phyloP scores from a whole-genome alignment of 192 early-diverging fungal genomes.

The Rhizophagus clarus region DNA sequence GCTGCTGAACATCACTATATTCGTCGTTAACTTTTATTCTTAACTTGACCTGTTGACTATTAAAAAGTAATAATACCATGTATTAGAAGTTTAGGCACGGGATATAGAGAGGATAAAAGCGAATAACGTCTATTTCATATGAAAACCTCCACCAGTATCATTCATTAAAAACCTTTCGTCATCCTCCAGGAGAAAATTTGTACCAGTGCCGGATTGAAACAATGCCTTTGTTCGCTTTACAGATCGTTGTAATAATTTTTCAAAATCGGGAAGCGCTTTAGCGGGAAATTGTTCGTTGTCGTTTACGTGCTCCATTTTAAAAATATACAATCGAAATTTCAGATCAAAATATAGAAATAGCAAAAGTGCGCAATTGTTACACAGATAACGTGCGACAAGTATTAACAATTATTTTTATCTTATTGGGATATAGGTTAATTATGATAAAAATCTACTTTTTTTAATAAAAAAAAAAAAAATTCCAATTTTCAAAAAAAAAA shows the following conservation, averaged over 20 bases:
- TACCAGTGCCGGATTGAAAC: neutral
- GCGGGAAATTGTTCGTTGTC: neutral
- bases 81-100: neutral
- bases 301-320: neutral
- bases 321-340: neutral
- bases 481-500: neutral
- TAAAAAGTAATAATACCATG: neutral
- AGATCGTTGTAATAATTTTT: neutral
- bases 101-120: neutral
- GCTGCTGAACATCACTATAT: slow-evolving; percentile 22
- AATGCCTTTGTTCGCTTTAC: slow-evolving; percentile 22
- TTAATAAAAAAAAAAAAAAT: no score
- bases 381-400: no score
- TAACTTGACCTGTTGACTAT: slow-evolving; percentile 22
- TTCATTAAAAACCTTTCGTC: slow-evolving; percentile 28
- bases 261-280: neutral
- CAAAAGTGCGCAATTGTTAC: no score
- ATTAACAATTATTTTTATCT: no score
- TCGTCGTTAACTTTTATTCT: slow-evolving; percentile 26
- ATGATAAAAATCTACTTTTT: no score
- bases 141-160: neutral
- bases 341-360: no score
- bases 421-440: no score
- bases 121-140: neutral
- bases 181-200: neutral